A percentile compares a stretch with the other conserved stretches of the same genome.
These are phyloP conservation scores for Ophiostoma angusticollis DNA, from an alignment of 2,329 filamentous ascomycete species.

Conservation along the genomic window DNA sequence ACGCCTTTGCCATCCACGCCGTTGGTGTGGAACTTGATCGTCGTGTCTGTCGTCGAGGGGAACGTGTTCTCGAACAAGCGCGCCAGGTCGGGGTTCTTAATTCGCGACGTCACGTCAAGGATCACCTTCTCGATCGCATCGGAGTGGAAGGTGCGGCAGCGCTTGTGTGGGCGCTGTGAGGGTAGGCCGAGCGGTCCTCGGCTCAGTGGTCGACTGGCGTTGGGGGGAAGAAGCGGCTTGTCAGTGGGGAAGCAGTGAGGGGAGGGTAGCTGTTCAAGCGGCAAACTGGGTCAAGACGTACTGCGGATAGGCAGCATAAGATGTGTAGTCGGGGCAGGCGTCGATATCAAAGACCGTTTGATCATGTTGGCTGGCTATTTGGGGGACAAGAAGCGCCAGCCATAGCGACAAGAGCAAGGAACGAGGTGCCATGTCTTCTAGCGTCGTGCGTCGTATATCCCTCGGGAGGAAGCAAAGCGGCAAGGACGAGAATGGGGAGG, in stretches of 20 bases:
- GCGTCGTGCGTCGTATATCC: too few species aligned
- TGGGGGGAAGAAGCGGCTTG: not conserved
- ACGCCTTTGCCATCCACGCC: slow-evolving; percentile 26
- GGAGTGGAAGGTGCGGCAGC: slow-evolving; percentile 84
- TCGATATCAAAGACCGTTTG: slow-evolving; percentile 19
- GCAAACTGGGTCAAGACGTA: too few species aligned
- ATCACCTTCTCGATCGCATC: slow-evolving; percentile 82
- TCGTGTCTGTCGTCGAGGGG: slow-evolving; percentile 83
- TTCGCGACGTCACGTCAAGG: slow-evolving; percentile 60
- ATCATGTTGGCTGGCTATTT: not conserved
- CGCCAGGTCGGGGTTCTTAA: slow-evolving; percentile 78
- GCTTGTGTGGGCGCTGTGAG: slow-evolving; percentile 67
- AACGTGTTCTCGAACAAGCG: slow-evolving; percentile 92
- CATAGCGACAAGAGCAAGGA: slow-evolving; percentile 7
- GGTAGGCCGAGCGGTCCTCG: slow-evolving; percentile 67
- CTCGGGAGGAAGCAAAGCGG: too few species aligned
- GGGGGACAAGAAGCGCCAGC: slow-evolving; percentile 8
- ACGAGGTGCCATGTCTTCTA: slow-evolving; percentile 12
- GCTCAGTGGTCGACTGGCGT: slow-evolving; percentile 62
- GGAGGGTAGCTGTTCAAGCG: too few species aligned
- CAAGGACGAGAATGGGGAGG: too few species aligned
- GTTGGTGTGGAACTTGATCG: slow-evolving; percentile 73
- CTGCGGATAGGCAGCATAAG: slow-evolving; percentile 47
- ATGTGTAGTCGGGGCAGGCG: slow-evolving; percentile 52
- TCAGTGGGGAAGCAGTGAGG: not conserved